Evolutionary conservation across 306 rosid species (phyloP).

Genomic region (Coriaria nepalensis): DNA sequence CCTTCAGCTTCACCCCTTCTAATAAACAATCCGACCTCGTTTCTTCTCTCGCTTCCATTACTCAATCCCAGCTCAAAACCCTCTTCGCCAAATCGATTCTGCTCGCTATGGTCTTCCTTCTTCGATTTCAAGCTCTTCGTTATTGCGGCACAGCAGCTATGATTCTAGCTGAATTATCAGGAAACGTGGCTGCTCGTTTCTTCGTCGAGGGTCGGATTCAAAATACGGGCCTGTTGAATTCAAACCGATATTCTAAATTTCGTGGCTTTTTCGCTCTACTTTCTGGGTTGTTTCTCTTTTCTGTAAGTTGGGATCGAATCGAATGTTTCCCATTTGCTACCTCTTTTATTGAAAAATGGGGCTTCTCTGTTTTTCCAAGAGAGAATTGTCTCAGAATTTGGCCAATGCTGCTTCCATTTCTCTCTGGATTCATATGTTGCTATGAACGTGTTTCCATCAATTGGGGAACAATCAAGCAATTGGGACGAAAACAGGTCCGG

Average conservation of each 20-base stretch:
- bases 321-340: constrained; percentile 65
- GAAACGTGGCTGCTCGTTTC: constrained; percentile 41
- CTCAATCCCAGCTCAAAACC: constrained; percentile 34
- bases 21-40: constrained; percentile 21
- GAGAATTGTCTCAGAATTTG: constrained; percentile 52
- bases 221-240: constrained; percentile 7
- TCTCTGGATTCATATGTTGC: constrained; percentile 59
- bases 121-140: constrained; percentile 72
- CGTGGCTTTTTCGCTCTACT: constrained; percentile 50
- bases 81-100: constrained; percentile 44
- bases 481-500: constrained; percentile 48
- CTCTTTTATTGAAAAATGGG: constrained; percentile 23
- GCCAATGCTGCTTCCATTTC: constrained; percentile 76
- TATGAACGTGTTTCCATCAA: constrained; percentile 44
- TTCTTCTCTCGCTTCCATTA: constrained; percentile 23
- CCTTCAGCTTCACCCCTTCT: constrained; percentile 18
- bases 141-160: constrained; percentile 81
- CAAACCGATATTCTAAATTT: constrained; percentile 21
- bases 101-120: constrained; percentile 58
- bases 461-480: constrained; percentile 45
- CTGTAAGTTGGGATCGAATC: constrained; percentile 67
- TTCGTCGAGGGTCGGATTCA: constrained; percentile 17
- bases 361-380: constrained; percentile 21
- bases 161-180: constrained; percentile 77
- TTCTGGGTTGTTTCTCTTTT: constrained; percentile 44